Conservation (phyloP, 2,329 filamentous ascomycete genomes). For the Catunica adiposa region DNA sequence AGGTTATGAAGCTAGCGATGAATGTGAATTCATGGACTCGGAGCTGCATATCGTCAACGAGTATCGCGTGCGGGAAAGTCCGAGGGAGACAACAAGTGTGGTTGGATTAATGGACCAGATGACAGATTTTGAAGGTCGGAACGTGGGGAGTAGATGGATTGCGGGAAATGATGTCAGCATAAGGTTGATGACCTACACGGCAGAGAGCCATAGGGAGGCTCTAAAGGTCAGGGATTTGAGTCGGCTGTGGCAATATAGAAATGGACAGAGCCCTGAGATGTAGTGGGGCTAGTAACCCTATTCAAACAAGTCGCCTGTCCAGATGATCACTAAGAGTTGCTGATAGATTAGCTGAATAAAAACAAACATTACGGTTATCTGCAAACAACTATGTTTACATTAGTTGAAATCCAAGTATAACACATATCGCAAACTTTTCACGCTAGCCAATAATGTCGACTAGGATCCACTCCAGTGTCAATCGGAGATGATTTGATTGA, state of each 20-base stretch:
- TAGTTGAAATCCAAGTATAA: no score
- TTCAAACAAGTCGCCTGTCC: no score
- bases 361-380: no score
- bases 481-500: no score
- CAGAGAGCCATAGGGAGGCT: constrained; percentile 8
- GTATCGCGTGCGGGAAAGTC: constrained; percentile 19
- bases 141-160: constrained; percentile 2
- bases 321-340: no score
- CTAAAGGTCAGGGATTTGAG: constrained; percentile 44
- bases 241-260: constrained; percentile 45
- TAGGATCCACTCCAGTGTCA: no score
- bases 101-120: constrained; percentile 18
- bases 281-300: background rate
- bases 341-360: no score
- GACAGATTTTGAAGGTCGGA: background rate
- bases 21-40: constrained; percentile 46
- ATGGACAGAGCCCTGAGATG: constrained; percentile 37
- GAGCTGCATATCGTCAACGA: constrained; percentile 30
- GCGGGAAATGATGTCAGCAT: background rate
- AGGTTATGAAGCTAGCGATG: constrained; percentile 27
- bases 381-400: no score
- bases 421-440: no score
- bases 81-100: constrained; percentile 18
- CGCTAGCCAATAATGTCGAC: no score
- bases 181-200: constrained; percentile 1